Conservation (phyloP, 140 eudicot genomes). For the Stevia rebaudiana region DNA sequence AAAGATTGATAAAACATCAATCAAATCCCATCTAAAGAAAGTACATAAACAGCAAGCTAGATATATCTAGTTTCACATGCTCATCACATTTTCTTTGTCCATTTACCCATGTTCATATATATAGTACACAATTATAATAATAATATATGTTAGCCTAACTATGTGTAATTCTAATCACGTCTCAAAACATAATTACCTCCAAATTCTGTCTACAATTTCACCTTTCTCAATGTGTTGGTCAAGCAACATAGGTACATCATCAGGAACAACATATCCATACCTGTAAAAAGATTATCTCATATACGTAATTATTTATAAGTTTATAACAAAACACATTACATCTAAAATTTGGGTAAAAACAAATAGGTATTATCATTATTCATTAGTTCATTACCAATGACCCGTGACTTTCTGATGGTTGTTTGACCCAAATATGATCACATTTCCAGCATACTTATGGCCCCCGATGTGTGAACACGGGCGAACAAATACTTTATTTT, state of each 20-base stretch:
- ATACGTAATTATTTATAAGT: too few species aligned
- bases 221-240: conserved; percentile 85
- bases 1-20: conserved; percentile 10
- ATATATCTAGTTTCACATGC: conserved; percentile 24
- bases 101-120: conserved; percentile 7
- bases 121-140: not conserved
- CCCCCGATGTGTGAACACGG: conserved; percentile 98
- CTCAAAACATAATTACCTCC: conserved; percentile 59
- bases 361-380: too few species aligned
- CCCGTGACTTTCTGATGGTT: conserved; percentile 65
- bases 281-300: conserved; percentile 41
- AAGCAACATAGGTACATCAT: conserved; percentile 72
- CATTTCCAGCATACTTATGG: conserved; percentile 90
- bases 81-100: conserved; percentile 23
- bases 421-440: conserved; percentile 68
- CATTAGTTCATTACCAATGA: conserved; percentile 51
- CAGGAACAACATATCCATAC: conserved; percentile 97
- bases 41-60: conserved; percentile 14
- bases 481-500: conserved; percentile 72
- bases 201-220: conserved; percentile 75
- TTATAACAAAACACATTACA: too few species aligned
- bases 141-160: not conserved
- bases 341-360: not conserved
- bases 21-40: conserved; percentile 8
- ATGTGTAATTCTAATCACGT: not conserved